phyloP scores from a whole-genome alignment of 73 alveolate genomes.

The Tetrahymena borealis region DNA sequence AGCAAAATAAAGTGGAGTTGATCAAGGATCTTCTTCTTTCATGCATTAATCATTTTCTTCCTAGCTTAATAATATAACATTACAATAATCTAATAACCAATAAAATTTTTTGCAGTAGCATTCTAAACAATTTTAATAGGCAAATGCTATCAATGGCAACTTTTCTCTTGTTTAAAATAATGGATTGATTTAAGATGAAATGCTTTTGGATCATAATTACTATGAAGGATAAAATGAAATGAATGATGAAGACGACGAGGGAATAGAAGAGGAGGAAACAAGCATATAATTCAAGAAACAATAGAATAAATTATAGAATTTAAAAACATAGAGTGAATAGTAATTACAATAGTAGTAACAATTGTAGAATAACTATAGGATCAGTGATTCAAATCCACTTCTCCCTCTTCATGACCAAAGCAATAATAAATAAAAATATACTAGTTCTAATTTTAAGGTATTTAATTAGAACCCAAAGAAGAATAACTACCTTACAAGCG shows the following conservation, averaged over 20 bases:
- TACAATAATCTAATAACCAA: neutral
- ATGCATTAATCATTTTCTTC: neutral
- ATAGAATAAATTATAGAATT: neutral
- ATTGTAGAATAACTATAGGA: neutral
- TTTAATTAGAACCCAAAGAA: neutral
- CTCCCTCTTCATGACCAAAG: neutral
- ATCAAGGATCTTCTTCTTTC: neutral
- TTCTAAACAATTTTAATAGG: neutral
- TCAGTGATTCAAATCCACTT: neutral
- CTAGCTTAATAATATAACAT: neutral
- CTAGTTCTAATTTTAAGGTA: neutral
- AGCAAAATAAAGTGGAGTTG: neutral
- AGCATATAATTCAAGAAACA: neutral
- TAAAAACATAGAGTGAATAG: neutral
- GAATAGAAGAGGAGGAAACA: neutral
- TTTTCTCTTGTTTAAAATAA: neutral
- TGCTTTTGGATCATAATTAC: neutral
- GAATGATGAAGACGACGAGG: neutral
- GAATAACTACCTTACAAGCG: neutral
- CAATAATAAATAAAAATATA: neutral
- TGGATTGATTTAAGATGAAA: neutral
- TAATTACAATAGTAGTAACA: neutral
- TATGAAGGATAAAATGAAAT: neutral
- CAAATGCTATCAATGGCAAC: neutral
- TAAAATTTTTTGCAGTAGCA: too few relatives aligned